Percentiles rank a stretch among this genome's conserved stretches.
Evolutionary conservation across 176 grass and related monocot genomes (phyloP).

Genomic region (Rhynchospora tenuis): DNA sequence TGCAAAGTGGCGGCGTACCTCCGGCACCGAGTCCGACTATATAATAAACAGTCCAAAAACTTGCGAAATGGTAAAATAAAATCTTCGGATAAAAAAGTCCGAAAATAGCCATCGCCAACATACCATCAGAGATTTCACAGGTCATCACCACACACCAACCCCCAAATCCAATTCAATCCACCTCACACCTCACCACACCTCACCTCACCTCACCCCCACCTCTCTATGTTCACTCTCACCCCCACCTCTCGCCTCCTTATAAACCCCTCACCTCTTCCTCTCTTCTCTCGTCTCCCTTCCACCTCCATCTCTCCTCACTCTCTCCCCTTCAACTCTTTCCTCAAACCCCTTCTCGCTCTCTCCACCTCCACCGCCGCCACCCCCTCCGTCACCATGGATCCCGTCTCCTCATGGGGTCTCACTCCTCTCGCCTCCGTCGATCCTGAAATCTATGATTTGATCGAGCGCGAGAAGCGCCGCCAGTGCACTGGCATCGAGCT

Average conservation of each 20-base stretch:
- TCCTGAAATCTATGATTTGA: slow-evolving; percentile 59
- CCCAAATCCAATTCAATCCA: background rate
- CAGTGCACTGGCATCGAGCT: slow-evolving; percentile 96
- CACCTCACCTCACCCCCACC: slow-evolving; percentile 16
- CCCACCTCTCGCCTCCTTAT: slow-evolving; percentile 22
- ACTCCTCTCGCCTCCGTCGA: slow-evolving; percentile 47
- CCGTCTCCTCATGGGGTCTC: slow-evolving; percentile 66
- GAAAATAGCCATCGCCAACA: background rate
- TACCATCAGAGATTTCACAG: background rate
- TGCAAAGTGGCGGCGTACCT: background rate
- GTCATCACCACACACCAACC: slow-evolving; percentile 27
- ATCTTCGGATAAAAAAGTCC: background rate
- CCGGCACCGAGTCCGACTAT: background rate
- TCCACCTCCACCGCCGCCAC: background rate
- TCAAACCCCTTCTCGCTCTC: background rate
- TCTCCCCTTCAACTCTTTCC: background rate
- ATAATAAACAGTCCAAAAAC: background rate
- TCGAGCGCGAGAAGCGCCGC: slow-evolving; percentile 91
- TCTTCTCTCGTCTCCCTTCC: background rate
- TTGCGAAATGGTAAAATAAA: background rate
- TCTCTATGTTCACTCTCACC: slow-evolving; percentile 31
- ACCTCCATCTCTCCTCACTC: background rate
- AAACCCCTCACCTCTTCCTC: background rate
- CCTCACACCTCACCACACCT: slow-evolving; percentile 4
- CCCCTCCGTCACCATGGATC: slow-evolving; percentile 39